Base-by-base conservation (phyloP, 2,329 filamentous ascomycete genomes). In the Bisporella sp. region DNA sequence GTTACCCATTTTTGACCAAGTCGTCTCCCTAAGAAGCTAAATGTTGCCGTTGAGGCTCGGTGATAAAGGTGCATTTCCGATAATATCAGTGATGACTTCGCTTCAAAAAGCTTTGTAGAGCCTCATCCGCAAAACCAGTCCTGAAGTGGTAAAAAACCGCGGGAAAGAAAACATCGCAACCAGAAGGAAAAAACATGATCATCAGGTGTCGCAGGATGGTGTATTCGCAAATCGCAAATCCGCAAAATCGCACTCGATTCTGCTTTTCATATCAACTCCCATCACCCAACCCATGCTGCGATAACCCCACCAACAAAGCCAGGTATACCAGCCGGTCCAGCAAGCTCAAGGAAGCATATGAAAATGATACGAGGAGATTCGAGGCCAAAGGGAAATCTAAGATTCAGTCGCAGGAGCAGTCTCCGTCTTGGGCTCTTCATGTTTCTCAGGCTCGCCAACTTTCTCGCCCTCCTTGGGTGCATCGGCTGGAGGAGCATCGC, bases 391-490 rank as follows among this genome's bases (percentile, higher is more conserved):
- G 35, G n/a, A n/a, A 37, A 37, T 37, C 35, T 81, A 81, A 59
- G 78, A 80, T 69, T 73, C 72, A 59, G 78, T 68, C 56, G 77
- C 74, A 56, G 67, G 71, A 65, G 57, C 57, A 51, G 57, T 37
- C 45, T 63, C 57, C 35, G 57, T 57, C 56, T 62, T 60, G 51
- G 57, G 58, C 55, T 62, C 60, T 41, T 62, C 60, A 32, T 55
- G 68, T 65, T 77, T 75, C 62, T 78, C 73, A 54, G 70, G 68
- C 58, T 76, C 71, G 44, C 69, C 67, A 49, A 71, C 68, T 68
- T 73, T 73, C 62, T 66, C 70, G 67, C 80, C 77, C 66, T 88
- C 83, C 76, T 85, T 83, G 45, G 79, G 73, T 63, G 75, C 76
- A 54, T 75, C 76, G 58, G 83, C 74, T 52, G 75, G 62, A 50